Evolutionary conservation across 139 green algal genomes (phyloP).

Genomic region (Coelastrella sp.): DNA sequence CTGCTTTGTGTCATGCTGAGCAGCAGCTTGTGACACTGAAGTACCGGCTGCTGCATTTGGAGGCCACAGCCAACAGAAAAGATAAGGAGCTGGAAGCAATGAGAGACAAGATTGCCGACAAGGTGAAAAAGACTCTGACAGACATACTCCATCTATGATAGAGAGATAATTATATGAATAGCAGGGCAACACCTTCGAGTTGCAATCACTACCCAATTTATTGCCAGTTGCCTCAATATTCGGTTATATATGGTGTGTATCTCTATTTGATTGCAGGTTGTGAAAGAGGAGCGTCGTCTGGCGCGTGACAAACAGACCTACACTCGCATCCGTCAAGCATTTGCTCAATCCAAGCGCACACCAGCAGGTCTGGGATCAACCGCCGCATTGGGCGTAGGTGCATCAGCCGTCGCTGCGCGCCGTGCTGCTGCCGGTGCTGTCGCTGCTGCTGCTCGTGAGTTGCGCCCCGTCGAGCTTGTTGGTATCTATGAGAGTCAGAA

Average conservation of each 20-base stretch:
- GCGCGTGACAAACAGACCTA: constrained; percentile 71
- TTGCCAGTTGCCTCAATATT: too few species aligned
- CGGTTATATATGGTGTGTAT: too few species aligned
- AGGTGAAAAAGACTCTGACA: constrained; percentile 8
- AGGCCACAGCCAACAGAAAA: constrained; percentile 28
- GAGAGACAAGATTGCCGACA: constrained; percentile 56
- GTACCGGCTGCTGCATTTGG: constrained; percentile 24
- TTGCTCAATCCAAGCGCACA: neutral
- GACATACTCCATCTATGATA: too few species aligned
- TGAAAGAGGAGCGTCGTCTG: constrained; percentile 69
- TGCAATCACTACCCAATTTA: too few species aligned
- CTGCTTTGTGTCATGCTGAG: constrained; percentile 36
- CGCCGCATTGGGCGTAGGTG: neutral
- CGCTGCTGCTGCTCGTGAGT: constrained; percentile 71
- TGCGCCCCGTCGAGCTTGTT: constrained; percentile 82
- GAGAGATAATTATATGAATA: too few species aligned
- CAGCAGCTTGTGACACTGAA: neutral
- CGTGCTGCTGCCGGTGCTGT: constrained; percentile 59
- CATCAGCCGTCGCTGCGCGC: neutral
- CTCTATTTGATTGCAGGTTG: constrained; percentile 38
- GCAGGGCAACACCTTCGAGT: too few species aligned
- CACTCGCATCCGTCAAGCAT: constrained; percentile 41
- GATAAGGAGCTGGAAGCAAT: constrained; percentile 67
- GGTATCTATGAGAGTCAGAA: constrained; percentile 75
- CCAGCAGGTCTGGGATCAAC: neutral